Base-by-base conservation (phyloP, 73 alveolate genomes). In the Diophrys appendiculata region DNA sequence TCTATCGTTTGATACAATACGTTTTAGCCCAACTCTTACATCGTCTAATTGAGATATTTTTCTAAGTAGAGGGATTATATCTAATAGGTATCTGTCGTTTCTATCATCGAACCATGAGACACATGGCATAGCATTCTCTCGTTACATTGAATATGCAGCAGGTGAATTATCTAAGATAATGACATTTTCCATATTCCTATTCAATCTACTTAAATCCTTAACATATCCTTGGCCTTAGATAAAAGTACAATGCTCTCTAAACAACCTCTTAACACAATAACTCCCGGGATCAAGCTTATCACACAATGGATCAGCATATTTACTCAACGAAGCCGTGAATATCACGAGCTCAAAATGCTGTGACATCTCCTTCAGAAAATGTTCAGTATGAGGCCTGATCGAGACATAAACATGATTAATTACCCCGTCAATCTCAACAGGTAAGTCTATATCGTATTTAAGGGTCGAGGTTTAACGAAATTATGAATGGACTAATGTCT, bases 291-390 rank as follows among this genome's bases (percentile, higher is more conserved):
- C 97, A 14, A 91, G 69, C 65, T 69, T 55, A 33, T 91, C 93
- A 35, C 90, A 68, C 23, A 91, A 84, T 28, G 95, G 93, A 74
- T 91, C 91, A 0, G 97, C 97, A 90, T 91, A 91, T 81, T 80
- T 65, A 1, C 88, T 60, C 43, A 80, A 43, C 54, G 87, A 69
- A 14, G 90, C 90, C 8, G 94, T 80, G 68, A 33, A 87, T 32
- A 87, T 68, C 0, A 87, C 89, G 0, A 87, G 65, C 52, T 87
- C 94, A 54, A 55, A 87, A 54, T 78, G 65, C 53, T 80, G 0
- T 32, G 77, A 26, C 34, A 87, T 27, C 52, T 65, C 70, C 55
- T 75, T 53, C 26, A 87, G 65, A 69, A 87, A 82, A 24, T 67
- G 33, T 1, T 76, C 85, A 3, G 76, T 86, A 0, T 79, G 80